These are phyloP conservation scores for Pseudogymnoascus sp. DNA, from an alignment of 2,329 filamentous ascomycete species.

Conservation along the genomic window DNA sequence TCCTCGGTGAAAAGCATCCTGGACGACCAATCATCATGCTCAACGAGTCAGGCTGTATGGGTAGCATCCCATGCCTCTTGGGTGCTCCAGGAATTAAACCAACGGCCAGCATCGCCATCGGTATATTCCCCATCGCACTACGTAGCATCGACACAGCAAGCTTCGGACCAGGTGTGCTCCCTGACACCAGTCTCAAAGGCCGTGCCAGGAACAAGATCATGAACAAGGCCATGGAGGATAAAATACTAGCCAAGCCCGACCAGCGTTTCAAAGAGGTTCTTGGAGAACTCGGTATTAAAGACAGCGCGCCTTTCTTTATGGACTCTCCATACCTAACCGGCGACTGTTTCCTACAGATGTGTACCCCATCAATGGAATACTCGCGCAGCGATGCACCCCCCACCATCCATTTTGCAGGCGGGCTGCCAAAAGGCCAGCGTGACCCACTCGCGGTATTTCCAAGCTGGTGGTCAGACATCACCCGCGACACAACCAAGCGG, in stretches of 20 bases:
- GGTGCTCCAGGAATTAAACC: constrained; percentile 35
- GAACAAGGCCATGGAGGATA: constrained; percentile 21
- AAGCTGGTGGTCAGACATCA: constrained; percentile 40
- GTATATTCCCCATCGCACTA: constrained; percentile 33
- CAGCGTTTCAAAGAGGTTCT: constrained; percentile 19
- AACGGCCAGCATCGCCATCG: constrained; percentile 35
- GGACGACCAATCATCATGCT: constrained; percentile 37
- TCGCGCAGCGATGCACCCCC: constrained; percentile 31
- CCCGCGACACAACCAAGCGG: constrained; percentile 32
- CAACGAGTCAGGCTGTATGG: constrained; percentile 36
- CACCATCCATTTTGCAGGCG: constrained; percentile 39
- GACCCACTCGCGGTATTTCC: constrained; percentile 31
- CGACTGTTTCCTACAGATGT: constrained; percentile 30
- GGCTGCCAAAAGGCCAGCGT: constrained; percentile 30
- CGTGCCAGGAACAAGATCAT: constrained; percentile 30
- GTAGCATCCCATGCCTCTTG: constrained; percentile 32
- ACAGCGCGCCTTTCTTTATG: constrained; percentile 19
- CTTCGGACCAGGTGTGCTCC: constrained; percentile 34
- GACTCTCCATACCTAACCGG: constrained; percentile 22
- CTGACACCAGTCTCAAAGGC: constrained; percentile 33
- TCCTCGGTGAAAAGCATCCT: constrained; percentile 28
- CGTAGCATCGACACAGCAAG: constrained; percentile 35
- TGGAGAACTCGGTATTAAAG: constrained; percentile 27
- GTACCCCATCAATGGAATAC: constrained; percentile 32
- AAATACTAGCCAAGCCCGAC: constrained; percentile 11